A percentile compares a stretch with the other conserved stretches of the same genome.
Evolutionary conservation across 805 yeast species (phyloP).

Genomic region (Kodamaea laetipori): DNA sequence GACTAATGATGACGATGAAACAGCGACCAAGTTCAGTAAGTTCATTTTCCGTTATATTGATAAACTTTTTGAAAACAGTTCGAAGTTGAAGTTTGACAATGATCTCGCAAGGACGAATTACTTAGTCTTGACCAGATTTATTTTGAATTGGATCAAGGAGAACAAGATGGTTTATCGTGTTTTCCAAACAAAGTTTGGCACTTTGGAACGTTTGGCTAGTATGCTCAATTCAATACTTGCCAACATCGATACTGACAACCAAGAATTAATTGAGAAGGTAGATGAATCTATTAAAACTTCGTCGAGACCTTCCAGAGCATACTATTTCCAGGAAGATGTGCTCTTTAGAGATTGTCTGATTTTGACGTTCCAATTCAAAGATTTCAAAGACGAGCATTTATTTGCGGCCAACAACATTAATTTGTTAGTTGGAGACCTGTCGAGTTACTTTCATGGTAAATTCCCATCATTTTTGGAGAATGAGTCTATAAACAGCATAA

Average conservation of each 20-base stretch:
- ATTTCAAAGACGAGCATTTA: constrained; percentile 58
- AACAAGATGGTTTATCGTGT: constrained; percentile 33
- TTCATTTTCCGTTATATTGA: constrained; percentile 27
- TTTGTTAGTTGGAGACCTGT: constrained; percentile 25
- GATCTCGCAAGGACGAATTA: constrained; percentile 12
- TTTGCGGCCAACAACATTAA: constrained; percentile 29
- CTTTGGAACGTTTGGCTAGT: constrained; percentile 16
- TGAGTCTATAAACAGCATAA: constrained; percentile 11
- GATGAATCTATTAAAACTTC: constrained; percentile 14
- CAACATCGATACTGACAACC: constrained; percentile 1
- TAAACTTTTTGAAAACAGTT: constrained; percentile 17
- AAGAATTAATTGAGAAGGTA: constrained; percentile 22
- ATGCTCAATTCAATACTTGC: constrained; percentile 20
- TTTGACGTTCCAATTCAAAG: constrained; percentile 55
- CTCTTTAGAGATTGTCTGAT: constrained; percentile 60
- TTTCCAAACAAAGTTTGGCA: constrained; percentile 15
- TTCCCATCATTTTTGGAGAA: constrained; percentile 27
- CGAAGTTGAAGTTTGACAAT: constrained; percentile 1
- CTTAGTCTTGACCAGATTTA: constrained; percentile 39
- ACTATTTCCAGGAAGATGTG: constrained; percentile 67
- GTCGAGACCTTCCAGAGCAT: constrained; percentile 49
- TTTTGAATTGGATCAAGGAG: constrained; percentile 59
- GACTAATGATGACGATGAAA: constrained; percentile 13
- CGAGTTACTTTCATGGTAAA: constrained; percentile 14
- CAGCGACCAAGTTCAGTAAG: constrained; percentile 15